These are phyloP conservation scores for Oemleria cerasiformis DNA, from an alignment of 306 rosid species.

Conservation along the genomic window DNA sequence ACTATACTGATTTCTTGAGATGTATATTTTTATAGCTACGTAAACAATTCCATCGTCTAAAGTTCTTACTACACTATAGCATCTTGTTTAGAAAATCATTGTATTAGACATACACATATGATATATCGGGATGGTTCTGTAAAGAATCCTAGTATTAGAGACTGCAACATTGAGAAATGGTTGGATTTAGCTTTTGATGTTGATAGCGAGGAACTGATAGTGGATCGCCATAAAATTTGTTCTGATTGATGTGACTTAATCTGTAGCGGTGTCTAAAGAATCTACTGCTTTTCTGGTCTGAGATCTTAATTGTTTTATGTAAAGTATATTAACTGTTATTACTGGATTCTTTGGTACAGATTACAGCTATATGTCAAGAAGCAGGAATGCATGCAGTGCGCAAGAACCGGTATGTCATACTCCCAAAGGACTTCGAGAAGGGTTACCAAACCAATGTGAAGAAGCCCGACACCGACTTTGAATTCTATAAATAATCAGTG, in stretches of 20 bases:
- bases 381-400: constrained; percentile 99
- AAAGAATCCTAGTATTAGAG: background rate
- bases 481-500: constrained; percentile 81
- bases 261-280: background rate
- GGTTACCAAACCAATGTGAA: constrained; percentile 94
- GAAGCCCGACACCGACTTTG: constrained; percentile 98
- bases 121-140: background rate
- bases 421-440: constrained; percentile 98
- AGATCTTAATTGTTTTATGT: background rate
- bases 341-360: constrained; percentile 43
- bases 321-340: background rate
- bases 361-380: constrained; percentile 95
- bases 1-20: background rate
- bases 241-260: background rate
- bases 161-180: background rate
- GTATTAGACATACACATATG: background rate
- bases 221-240: background rate
- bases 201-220: background rate
- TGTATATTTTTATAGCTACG: no score
- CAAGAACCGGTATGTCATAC: constrained; percentile 89
- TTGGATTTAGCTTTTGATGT: background rate
- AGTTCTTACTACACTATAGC: background rate
- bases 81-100: background rate
- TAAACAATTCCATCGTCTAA: background rate
- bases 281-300: background rate